Conservation (phyloP, 345 rosid species). For the Linum trigynum region DNA sequence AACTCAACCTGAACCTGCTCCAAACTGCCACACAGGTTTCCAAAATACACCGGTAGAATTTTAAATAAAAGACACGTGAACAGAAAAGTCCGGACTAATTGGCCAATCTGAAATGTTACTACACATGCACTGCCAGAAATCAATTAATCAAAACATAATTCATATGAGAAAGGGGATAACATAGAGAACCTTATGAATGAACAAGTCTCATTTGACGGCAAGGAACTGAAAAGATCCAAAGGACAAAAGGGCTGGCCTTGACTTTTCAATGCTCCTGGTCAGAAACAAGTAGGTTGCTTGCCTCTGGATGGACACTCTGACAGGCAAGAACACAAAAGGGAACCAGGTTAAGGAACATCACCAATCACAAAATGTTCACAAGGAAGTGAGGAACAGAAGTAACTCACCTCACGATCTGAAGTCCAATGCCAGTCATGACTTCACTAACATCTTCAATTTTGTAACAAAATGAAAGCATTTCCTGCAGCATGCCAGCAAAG, state of each 20-base stretch:
- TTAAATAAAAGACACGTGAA: constrained; percentile 16
- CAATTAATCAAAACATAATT: constrained; percentile 7
- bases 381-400: constrained; percentile 17
- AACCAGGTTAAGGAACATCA: constrained; percentile 15
- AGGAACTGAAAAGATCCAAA: constrained; percentile 39
- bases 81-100: not conserved
- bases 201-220: constrained; percentile 25
- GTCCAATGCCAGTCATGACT: constrained; percentile 66
- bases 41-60: constrained; percentile 35
- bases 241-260: constrained; percentile 47
- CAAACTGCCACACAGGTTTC: constrained; percentile 74
- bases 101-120: not conserved
- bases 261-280: constrained; percentile 56
- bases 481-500: constrained; percentile 36
- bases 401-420: constrained; percentile 80
- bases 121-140: not conserved
- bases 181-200: constrained; percentile 54
- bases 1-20: constrained; percentile 76
- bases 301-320: constrained; percentile 46
- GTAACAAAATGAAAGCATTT: constrained; percentile 49
- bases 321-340: constrained; percentile 4
- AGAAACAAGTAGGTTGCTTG: constrained; percentile 53
- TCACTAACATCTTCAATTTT: constrained; percentile 60
- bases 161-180: constrained; percentile 11
- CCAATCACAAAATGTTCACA: constrained; percentile 8